Evolutionary conservation across 805 yeast genomes (phyloP).

Genomic region (Diddensiella santjacobensis): DNA sequence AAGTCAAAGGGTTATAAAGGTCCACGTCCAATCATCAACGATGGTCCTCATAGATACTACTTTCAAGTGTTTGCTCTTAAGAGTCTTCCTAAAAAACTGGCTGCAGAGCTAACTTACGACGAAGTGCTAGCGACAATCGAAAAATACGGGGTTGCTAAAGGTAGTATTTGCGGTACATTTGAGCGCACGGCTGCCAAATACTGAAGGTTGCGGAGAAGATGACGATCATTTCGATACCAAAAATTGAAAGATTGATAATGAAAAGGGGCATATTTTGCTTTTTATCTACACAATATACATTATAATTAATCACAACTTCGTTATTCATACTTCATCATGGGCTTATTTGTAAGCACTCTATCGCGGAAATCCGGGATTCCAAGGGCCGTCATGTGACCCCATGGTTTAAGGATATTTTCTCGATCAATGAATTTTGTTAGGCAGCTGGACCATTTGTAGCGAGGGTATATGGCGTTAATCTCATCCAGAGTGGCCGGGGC

Average conservation of each 20-base stretch:
- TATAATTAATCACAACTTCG: too few relatives aligned
- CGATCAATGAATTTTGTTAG: slow-evolving; percentile 19
- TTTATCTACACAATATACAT: too few relatives aligned
- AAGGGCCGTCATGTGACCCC: slow-evolving; percentile 23
- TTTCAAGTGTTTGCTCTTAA: slow-evolving; percentile 19
- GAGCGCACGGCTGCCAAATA: slow-evolving; percentile 13
- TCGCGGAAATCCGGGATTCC: slow-evolving; percentile 15
- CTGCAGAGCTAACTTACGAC: background rate
- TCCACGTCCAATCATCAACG: slow-evolving; percentile 20
- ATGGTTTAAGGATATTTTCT: slow-evolving; percentile 23
- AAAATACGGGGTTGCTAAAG: slow-evolving; percentile 14
- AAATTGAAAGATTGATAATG: too few relatives aligned
- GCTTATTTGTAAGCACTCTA: slow-evolving; percentile 10
- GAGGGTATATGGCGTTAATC: slow-evolving; percentile 19
- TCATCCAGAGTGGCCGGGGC: slow-evolving; percentile 20
- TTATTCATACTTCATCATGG: slow-evolving; percentile 6
- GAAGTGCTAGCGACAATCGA: slow-evolving; percentile 5
- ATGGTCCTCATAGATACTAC: slow-evolving; percentile 22
- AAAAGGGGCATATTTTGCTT: too few relatives aligned
- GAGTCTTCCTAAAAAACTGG: slow-evolving; percentile 4
- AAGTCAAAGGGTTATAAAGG: slow-evolving; percentile 18
- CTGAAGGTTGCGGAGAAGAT: too few relatives aligned
- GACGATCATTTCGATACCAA: too few relatives aligned
- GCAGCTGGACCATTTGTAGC: slow-evolving; percentile 24
- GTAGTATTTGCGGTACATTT: slow-evolving; percentile 16